phyloP scores from a whole-genome alignment of 2,329 filamentous ascomycete species.

The Alternaria triticimaculans region DNA sequence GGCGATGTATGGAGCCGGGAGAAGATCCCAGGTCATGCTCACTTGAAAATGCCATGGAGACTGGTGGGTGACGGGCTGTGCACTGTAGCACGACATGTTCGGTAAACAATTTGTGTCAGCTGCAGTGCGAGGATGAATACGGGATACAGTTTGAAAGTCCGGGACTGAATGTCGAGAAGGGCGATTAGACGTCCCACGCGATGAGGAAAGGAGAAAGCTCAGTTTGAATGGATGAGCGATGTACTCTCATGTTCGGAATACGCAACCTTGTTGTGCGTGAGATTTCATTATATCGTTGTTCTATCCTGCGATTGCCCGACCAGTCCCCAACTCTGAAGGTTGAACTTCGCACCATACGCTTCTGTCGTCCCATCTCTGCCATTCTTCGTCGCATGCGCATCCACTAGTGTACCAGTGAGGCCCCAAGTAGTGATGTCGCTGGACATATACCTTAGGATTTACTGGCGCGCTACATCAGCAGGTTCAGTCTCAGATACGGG shows the following conservation, averaged over 20 bases:
- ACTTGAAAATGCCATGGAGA: background rate
- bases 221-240: background rate
- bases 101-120: background rate
- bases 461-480: slow-evolving; percentile 13
- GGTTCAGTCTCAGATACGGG: slow-evolving; percentile 46
- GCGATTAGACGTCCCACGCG: too few species aligned
- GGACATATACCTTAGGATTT: slow-evolving; percentile 30
- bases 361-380: slow-evolving; percentile 53
- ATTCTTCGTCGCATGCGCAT: slow-evolving; percentile 62
- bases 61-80: background rate
- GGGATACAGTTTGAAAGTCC: background rate
- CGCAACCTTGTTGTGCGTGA: background rate
- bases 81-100: background rate
- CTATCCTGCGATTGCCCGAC: slow-evolving; percentile 18
- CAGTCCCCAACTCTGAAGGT: slow-evolving; percentile 29
- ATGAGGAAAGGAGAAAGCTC: background rate
- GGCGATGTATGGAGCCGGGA: background rate
- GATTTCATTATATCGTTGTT: background rate
- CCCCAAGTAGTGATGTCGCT: slow-evolving; percentile 40
- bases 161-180: background rate
- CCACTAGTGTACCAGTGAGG: slow-evolving; percentile 56
- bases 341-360: slow-evolving; percentile 59
- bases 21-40: background rate
- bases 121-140: background rate
- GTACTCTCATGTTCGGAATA: background rate